A percentile compares a stretch with the other conserved stretches of the same genome.
These are phyloP conservation scores for Spinellus fusiger DNA, from an alignment of 192 early-diverging fungal genomes.

Conservation along the genomic window DNA sequence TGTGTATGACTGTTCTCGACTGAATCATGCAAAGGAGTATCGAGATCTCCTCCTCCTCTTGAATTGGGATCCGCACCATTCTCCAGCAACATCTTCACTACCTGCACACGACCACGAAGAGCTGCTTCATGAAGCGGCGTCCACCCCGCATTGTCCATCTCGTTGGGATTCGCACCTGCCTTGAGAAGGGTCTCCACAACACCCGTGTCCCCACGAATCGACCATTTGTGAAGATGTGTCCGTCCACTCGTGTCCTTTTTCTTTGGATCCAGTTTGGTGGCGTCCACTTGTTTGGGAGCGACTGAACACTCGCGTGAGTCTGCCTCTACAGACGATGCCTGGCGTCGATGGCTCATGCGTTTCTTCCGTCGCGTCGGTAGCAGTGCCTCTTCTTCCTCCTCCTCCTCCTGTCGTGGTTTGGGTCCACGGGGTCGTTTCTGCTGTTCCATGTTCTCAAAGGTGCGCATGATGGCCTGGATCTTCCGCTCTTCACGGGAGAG, in stretches of 20 bases:
- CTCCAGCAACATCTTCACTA: slow-evolving; percentile 45
- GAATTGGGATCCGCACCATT: slow-evolving; percentile 56
- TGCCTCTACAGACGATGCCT: neutral
- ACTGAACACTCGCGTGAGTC: slow-evolving; percentile 16
- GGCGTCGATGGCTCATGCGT: neutral
- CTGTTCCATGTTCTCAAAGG: slow-evolving; percentile 57
- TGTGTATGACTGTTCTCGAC: slow-evolving; percentile 43
- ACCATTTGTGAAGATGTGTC: slow-evolving; percentile 59
- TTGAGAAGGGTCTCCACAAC: slow-evolving; percentile 46
- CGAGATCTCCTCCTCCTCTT: slow-evolving; percentile 49
- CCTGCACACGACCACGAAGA: slow-evolving; percentile 45
- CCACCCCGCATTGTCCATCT: slow-evolving; percentile 59
- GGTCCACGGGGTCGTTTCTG: slow-evolving; percentile 37
- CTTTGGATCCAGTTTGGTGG: slow-evolving; percentile 37
- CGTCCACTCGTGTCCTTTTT: slow-evolving; percentile 56
- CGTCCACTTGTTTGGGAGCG: slow-evolving; percentile 13
- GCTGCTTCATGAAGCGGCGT: slow-evolving; percentile 65
- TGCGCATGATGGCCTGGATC: slow-evolving; percentile 55
- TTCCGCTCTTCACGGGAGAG: slow-evolving; percentile 62
- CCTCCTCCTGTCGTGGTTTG: slow-evolving; percentile 23
- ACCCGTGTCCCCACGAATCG: slow-evolving; percentile 52
- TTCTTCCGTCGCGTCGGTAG: slow-evolving; percentile 3
- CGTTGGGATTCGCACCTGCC: slow-evolving; percentile 54
- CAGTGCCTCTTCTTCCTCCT: slow-evolving; percentile 11
- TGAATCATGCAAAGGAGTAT: slow-evolving; percentile 68